Conservation (phyloP, 805 yeast genomes). For the Clavispora asparagi region DNA sequence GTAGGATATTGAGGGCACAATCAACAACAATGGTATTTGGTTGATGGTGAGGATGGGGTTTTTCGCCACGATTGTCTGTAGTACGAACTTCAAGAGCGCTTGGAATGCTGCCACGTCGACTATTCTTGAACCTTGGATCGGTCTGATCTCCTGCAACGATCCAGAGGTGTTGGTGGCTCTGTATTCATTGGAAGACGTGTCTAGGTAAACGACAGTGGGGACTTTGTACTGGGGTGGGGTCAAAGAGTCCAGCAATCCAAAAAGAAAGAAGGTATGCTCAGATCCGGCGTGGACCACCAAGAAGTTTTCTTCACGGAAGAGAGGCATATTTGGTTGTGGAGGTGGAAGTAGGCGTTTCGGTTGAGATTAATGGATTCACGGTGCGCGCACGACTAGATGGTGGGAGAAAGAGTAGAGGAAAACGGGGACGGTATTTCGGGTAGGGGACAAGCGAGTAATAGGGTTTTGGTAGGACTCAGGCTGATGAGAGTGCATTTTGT, state of each 20-base stretch:
- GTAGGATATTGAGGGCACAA: conserved; percentile 63
- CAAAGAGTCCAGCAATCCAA: conserved; percentile 73
- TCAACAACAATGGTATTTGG: conserved; percentile 67
- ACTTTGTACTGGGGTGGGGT: conserved; percentile 70
- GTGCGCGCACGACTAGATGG: neutral
- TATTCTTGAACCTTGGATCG: conserved; percentile 62
- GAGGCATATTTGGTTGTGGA: conserved; percentile 27
- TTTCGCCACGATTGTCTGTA: conserved; percentile 33
- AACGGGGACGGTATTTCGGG: too few species aligned
- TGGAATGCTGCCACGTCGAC: conserved; percentile 66
- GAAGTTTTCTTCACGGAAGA: conserved; percentile 41
- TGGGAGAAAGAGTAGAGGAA: too few species aligned
- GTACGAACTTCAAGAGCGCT: conserved; percentile 46
- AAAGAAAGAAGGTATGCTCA: conserved; percentile 63
- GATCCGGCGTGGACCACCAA: conserved; percentile 78
- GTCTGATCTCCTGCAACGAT: conserved; percentile 46
- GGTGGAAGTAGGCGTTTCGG: neutral
- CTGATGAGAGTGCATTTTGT: too few species aligned
- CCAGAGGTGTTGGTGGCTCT: conserved; percentile 23
- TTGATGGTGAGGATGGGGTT: conserved; percentile 46
- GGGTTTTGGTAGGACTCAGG: too few species aligned
- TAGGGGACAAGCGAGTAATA: too few species aligned
- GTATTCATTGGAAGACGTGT: conserved; percentile 31
- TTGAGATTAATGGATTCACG: neutral
- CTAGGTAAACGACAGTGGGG: conserved; percentile 70